Percentiles rank a stretch among this genome's conserved stretches.
Evolutionary conservation across 805 yeast species (phyloP).

Genomic region (Yarrowia deformans): DNA sequence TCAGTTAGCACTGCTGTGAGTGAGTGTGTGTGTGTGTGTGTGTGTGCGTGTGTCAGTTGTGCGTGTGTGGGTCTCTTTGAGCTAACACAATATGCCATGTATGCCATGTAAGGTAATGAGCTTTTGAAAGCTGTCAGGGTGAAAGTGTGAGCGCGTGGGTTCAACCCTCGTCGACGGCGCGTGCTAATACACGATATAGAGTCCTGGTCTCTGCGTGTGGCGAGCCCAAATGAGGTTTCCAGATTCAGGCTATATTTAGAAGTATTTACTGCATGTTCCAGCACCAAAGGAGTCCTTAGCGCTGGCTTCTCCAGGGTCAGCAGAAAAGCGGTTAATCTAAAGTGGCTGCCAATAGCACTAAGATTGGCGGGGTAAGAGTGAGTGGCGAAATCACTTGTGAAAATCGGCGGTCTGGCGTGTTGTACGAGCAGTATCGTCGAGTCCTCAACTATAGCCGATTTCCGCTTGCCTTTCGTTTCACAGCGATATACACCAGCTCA

Average conservation of each 20-base stretch:
- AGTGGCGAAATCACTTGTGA: conserved; percentile 7
- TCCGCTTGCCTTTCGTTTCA: too few species aligned
- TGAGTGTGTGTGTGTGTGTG: background rate
- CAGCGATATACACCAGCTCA: too few species aligned
- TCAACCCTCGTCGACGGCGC: background rate
- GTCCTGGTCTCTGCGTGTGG: background rate
- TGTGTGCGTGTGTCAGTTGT: conserved; percentile 1
- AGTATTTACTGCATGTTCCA: conserved; percentile 17
- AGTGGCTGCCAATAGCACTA: conserved; percentile 7
- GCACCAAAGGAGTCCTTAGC: conserved; percentile 10
- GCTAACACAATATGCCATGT: conserved; percentile 25
- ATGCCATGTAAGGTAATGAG: conserved; percentile 20
- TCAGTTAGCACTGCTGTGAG: background rate
- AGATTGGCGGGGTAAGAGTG: conserved; percentile 9
- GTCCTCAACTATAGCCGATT: too few species aligned
- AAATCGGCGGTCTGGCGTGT: too few species aligned
- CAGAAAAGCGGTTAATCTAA: conserved; percentile 22
- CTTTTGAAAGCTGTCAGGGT: background rate
- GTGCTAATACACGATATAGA: background rate
- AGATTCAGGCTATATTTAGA: conserved; percentile 6
- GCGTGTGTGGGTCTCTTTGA: conserved; percentile 1
- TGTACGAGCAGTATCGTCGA: too few species aligned
- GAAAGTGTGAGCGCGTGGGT: conserved; percentile 1
- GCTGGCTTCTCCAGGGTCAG: background rate
- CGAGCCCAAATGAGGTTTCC: background rate